Base-by-base conservation (phyloP, 2,329 filamentous ascomycete species). In the Arthrocladium fulminans region DNA sequence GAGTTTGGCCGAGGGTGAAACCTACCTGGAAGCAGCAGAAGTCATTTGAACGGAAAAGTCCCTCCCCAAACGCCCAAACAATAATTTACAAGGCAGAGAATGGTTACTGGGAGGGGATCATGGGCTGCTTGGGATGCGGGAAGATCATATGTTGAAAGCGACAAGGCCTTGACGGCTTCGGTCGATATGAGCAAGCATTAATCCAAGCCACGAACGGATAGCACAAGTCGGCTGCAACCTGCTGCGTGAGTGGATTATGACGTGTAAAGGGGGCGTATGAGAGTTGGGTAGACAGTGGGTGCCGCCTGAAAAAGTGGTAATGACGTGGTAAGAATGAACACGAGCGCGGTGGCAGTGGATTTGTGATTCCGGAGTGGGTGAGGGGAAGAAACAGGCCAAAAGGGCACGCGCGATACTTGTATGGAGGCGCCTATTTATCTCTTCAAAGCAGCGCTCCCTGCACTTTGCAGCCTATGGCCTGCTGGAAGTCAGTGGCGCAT, bases 11-110 rank as follows among this genome's bases (percentile, higher is more conserved):
- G 15, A 45, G 37, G 30, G 42, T 32, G 51, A 40, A 47, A 50
- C 52, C 35, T 54, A 57, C 56, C 55, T 58, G 50, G 56, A 58
- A 47, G 51, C 17, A 48, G 51, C 34, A 27, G 44, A 47, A 19
- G 44, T 47, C 44, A 47, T 47, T 39, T 39, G 32, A 38, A 24
- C 19, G 37, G 29, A 45, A 34, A 22, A n/a, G n/a, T 47, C 34
- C 34, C 29, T 24, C 9, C 34, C 44, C 22, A 27, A 47, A 47
- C 44, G 44, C 44, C 44, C 23, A 15, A 27, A 38, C 7, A 38
- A 47, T 47, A 39, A 27, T 38, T 39, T 47, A 47, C 44, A 30
- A 34, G 30, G 13, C 15, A 34, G 29, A 24, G 13, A 12, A 23
- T 35, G 17, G 27, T 10, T 19, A 13, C 12, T 23, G 9, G 37